Evolutionary conservation across 148 eudicot genomes (phyloP), one percentile per base, ranked within the genome.

Genomic region (Tetragonia tetragonoides): DNA sequence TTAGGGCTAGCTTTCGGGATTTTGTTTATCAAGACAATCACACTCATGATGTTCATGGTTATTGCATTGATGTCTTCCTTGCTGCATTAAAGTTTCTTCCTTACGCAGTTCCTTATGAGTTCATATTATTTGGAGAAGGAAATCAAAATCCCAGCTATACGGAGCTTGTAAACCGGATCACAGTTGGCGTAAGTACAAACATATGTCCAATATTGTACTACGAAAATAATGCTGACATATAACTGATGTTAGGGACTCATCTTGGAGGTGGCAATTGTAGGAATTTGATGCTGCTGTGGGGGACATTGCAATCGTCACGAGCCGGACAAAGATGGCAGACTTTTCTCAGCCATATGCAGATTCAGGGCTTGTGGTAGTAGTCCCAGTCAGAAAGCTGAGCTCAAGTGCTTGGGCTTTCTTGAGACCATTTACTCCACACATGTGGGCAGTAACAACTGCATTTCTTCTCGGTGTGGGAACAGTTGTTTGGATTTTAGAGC

Each of bases 341-440:
- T 92, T 90, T 66, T 84, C 97, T 10, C 93, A 88, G 67, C 97
- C 97, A 12, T 92, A 74, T 82, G 46, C 83, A 2, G 97, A 87
- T 64, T 90, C 97, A 64, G 97, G 97, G 54, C 83, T 92, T 34
- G 97, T 88, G 17, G 93, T 92, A 3, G 90, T 92, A 63, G 92
- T 88, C 40, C 88, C 92, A 1, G 76, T 87, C 64, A 83, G 71
- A 81, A 90, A 82, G 79, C 5, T 70, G 80, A 76, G 78, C 63
- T 76, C 87, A 4, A 81, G 76, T 79, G 73, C 84, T 21, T 92
- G 93, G 93, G 85, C 93, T 67, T 92, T 92, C 75, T 75, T 87
- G 76, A 56, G 86, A 66, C 93, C 96, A 5, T 91, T 91, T 75
- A 69, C 90, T 42, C 73, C 77, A 6, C 56, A 1, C 59, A 84